Evolutionary conservation across 495 filamentous ascomycete genomes (phyloP).

Genomic region (Podospora didyma): DNA sequence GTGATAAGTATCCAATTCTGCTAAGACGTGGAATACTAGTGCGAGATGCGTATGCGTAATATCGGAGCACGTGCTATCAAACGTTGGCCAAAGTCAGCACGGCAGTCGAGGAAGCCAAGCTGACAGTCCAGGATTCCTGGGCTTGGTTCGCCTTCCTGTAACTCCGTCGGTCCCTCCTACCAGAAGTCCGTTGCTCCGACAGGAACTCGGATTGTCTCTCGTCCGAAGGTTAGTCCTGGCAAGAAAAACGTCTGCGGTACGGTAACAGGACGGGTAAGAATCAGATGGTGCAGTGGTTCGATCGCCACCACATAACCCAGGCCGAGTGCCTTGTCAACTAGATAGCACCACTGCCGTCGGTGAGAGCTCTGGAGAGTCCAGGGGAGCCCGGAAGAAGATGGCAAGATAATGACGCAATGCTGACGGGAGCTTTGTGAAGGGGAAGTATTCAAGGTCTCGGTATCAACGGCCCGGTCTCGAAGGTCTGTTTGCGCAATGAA

Average conservation of each 20-base stretch:
- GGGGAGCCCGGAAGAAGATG: not conserved
- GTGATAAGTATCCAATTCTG: no score
- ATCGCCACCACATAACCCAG: not conserved
- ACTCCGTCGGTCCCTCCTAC: not conserved
- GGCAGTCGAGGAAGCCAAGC: no score
- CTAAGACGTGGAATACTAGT: no score
- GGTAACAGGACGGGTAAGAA: not conserved
- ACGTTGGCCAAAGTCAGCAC: not conserved
- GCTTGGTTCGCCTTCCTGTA: not conserved
- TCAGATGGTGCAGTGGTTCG: not conserved
- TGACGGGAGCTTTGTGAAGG: not conserved
- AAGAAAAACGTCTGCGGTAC: not conserved
- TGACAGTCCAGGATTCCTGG: not conserved
- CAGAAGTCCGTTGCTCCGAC: not conserved
- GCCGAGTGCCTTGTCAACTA: no score
- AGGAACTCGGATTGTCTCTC: not conserved
- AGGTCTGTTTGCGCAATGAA: no score
- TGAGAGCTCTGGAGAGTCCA: not conserved
- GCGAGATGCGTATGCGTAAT: no score
- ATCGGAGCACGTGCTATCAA: no score
- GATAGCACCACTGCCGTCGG: no score
- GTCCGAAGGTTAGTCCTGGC: not conserved
- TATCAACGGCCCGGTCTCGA: no score
- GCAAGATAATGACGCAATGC: not conserved
- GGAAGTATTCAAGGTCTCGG: no score